Percentiles rank a stretch among this genome's conserved stretches.
Evolutionary conservation across 73 alveolate genomes (phyloP).

Genomic region (Tetrahymena thermophila): DNA sequence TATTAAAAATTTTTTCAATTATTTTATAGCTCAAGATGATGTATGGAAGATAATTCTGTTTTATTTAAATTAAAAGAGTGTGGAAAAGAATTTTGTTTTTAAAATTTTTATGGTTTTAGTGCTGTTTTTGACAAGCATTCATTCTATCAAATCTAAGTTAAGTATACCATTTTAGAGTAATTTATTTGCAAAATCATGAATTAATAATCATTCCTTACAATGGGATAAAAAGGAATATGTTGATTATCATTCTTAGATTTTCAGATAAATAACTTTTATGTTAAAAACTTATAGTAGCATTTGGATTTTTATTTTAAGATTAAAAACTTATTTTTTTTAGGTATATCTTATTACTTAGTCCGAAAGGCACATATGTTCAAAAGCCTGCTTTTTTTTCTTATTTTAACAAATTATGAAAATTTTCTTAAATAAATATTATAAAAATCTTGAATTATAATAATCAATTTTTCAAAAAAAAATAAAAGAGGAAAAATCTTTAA

Average conservation of each 20-base stretch:
- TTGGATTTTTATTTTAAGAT: background rate
- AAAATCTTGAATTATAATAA: background rate
- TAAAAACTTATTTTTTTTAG: background rate
- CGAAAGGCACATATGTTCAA: conserved; percentile 3
- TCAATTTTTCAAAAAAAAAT: background rate
- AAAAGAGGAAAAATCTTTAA: background rate
- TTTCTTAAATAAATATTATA: background rate
- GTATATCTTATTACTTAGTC: background rate
- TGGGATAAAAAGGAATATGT: background rate
- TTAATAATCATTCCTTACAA: background rate
- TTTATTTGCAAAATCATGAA: background rate
- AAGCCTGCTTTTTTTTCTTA: background rate
- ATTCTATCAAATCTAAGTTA: background rate
- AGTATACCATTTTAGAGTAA: background rate
- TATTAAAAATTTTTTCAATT: background rate
- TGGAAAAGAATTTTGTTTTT: background rate
- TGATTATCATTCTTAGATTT: background rate
- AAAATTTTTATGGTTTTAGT: background rate
- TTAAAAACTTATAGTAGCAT: background rate
- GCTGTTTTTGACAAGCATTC: background rate
- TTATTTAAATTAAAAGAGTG: background rate
- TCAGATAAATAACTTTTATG: background rate
- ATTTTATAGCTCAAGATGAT: background rate
- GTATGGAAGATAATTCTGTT: background rate
- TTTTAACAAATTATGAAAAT: background rate